Evolutionary conservation across 176 grass and related monocot genomes (phyloP), one percentile per base, ranked within the genome.

Genomic region (Olyra latifolia): DNA sequence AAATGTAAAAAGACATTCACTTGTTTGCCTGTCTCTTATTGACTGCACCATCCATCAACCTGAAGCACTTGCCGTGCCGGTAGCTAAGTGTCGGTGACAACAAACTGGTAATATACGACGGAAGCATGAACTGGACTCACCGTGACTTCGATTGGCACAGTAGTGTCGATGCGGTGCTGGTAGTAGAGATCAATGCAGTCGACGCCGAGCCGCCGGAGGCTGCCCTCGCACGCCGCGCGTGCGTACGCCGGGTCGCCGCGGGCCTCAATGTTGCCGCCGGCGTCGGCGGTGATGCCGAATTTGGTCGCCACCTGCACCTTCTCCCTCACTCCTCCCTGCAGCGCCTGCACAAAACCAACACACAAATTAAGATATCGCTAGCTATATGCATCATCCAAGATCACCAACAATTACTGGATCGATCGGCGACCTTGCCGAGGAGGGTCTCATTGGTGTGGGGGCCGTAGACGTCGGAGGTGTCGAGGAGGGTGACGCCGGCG

Each of bases 171-270:
- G 16, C 88, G 90, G 30, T 90, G 90, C 71, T 91, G 94, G 67
- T 91, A 91, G 72, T 97, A 97, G 42, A 93, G 77, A 43, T 97
- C 91, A 6, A 97, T 38, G 43, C 83, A 93, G 10, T 85, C 86
- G 20, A 93, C 44, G 15, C 75, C 66, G 1, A 97, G 90, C 29
- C 90, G 16, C 48, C 80, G 64, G n/a, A 91, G 78, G 79, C 89
- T 91, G 46, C 71, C 84, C 56, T 89, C 81, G 24, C 90, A 93
- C 1, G 89, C 84, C 10, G 87, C 89, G 1, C 93, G 76, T 2
- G 92, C 84, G 22, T 92, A 94, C 41, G 81, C 78, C 0, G 89
- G 93, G 2, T 92, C 84, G 0, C 91, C 85, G 7, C 44, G 71
- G 29, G 91, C 4, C 13, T 77, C 80, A 19, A 1, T n/a, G n/a